Evolutionary conservation across 306 rosid genomes (phyloP).

Genomic region (Lotus japonicus): DNA sequence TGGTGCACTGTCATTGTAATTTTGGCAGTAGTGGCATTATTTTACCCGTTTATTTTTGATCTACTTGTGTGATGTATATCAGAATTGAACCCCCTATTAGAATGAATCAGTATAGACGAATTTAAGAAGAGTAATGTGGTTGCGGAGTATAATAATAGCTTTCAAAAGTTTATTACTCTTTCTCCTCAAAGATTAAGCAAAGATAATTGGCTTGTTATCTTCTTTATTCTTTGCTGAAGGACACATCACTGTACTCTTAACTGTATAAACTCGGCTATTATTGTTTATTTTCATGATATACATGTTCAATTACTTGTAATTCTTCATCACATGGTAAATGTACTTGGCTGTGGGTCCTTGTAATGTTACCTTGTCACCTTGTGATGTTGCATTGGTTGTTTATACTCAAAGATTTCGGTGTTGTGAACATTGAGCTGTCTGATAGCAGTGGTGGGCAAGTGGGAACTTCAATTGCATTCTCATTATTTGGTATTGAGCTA

Average conservation of each 20-base stretch:
- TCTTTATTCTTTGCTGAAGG: not conserved
- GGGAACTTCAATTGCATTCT: not conserved
- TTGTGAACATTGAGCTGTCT: no score
- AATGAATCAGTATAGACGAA: conserved; percentile 40
- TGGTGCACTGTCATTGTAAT: conserved; percentile 61
- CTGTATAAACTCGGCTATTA: conserved; percentile 9
- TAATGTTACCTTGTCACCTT: no score
- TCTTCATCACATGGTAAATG: not conserved
- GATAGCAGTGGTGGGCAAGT: no score
- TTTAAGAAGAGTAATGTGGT: conserved; percentile 53
- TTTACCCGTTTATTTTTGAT: conserved; percentile 23
- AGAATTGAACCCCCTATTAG: conserved; percentile 45
- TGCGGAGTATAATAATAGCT: conserved; percentile 35
- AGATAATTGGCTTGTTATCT: conserved; percentile 9
- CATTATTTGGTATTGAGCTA: not conserved
- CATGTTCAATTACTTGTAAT: not conserved
- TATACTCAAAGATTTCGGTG: no score
- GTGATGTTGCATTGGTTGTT: no score
- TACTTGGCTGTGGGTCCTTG: not conserved
- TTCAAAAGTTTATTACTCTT: conserved; percentile 20
- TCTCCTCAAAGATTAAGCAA: conserved; percentile 14
- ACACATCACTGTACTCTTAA: not conserved
- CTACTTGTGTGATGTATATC: conserved; percentile 48
- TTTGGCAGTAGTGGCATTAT: conserved; percentile 74
- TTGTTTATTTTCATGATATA: conserved; percentile 11